Base-by-base conservation (phyloP, 2,329 filamentous ascomycete genomes). In the Neonectria coccinea region DNA sequence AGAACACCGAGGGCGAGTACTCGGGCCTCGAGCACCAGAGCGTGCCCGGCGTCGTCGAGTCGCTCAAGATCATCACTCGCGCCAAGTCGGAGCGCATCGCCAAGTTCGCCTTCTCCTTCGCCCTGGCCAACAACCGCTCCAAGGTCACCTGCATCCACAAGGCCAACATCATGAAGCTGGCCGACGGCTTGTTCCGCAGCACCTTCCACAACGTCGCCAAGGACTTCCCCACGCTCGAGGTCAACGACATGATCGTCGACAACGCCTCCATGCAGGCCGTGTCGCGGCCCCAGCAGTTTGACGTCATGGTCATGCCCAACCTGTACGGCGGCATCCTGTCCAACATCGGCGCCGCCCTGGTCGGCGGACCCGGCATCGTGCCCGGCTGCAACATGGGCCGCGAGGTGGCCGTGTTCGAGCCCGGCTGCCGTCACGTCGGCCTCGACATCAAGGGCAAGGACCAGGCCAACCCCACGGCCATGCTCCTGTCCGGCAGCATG, bases 111-210 rank as follows among this genome's bases (percentile, higher is more conserved):
- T 98, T 98, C 82, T 91, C 92, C 79, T 99, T 99, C 78, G 96
- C 96, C 64, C 91, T 98, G 64, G 96, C 96, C 83, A 99, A 99
- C 88, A 95, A 97, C 89, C 90, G 96, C 80, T 95, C 97, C 88
- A 98, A 98, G 92, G 93, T 99, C 63, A 98, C 96, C 73, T 97
- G 95, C 86, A 98, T 99, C 80, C 96, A 99, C 91, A 99, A 99
- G 89, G 96, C 96, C 84, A 99, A 99, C 88, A 99, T 99, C 86
- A 99, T 99, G 96, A 99, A 99, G 89, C 88, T 99, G 65, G 95
- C 94, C 80, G 96, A 99, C 76, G 96, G 96, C 83, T 92, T 99
- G 62, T 99, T 99, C 93, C 92, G 96, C 81, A 95, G 91, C 85
- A 98, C 96, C 74, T 97, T 98, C 88, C 93, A 97, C 86, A 88